These are phyloP conservation scores for Pythium aphanidermatum DNA, from an alignment of 352 stramenopile genomes.

Conservation along the genomic window DNA sequence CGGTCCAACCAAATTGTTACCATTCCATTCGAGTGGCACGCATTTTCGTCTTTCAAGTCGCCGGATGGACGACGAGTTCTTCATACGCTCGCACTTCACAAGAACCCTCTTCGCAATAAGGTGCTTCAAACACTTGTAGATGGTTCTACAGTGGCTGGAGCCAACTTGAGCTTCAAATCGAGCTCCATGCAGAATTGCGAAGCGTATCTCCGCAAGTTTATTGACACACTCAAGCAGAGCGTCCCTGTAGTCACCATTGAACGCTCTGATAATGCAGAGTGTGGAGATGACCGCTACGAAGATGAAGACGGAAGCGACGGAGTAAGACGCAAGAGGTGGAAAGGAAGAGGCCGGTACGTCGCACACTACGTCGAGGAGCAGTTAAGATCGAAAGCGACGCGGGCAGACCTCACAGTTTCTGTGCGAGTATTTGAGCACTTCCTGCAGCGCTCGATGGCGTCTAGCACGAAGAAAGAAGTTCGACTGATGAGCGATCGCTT, in stretches of 20 bases:
- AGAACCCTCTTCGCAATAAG: constrained; percentile 35
- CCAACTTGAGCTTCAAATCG: constrained; percentile 11
- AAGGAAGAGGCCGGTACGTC: constrained; percentile 39
- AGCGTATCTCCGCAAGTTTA: constrained; percentile 41
- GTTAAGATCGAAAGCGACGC: constrained; percentile 18
- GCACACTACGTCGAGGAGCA: constrained; percentile 33
- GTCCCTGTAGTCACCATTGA: constrained; percentile 7
- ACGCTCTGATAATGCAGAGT: neutral
- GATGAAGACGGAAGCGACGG: constrained; percentile 12
- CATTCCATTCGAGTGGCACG: constrained; percentile 44
- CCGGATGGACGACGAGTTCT: constrained; percentile 18
- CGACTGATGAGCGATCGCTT: constrained; percentile 11
- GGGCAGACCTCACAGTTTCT: neutral
- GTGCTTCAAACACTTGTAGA: constrained; percentile 37
- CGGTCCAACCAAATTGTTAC: constrained; percentile 37
- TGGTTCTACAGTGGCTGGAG: constrained; percentile 3
- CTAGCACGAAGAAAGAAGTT: constrained; percentile 15
- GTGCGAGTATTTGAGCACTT: constrained; percentile 4
- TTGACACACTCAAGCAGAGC: constrained; percentile 24
- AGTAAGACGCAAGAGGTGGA: constrained; percentile 23
- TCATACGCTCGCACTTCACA: constrained; percentile 33
- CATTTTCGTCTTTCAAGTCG: constrained; percentile 24
- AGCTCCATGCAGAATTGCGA: constrained; percentile 29
- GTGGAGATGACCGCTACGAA: constrained; percentile 15
- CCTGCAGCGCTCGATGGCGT: constrained; percentile 7